Evolutionary conservation across 495 filamentous ascomycete species (phyloP).

Genomic region (Entonaema liquescens): DNA sequence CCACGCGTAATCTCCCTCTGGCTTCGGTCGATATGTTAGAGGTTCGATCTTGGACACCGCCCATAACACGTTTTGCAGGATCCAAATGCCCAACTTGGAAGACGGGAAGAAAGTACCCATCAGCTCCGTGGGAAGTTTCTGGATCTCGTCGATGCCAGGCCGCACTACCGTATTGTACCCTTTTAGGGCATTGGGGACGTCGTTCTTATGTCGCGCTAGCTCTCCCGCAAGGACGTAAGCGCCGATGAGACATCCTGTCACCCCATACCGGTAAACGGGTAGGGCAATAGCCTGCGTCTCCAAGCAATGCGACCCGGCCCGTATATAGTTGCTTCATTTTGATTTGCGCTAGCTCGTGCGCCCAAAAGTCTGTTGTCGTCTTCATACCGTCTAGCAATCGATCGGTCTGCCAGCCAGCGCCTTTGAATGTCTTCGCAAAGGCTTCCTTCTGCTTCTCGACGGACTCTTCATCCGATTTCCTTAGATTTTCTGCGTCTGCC

Average conservation of each 20-base stretch:
- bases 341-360: constrained; percentile 55
- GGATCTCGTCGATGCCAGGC: constrained; percentile 51
- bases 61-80: constrained; percentile 44
- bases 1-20: constrained; percentile 45
- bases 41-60: constrained; percentile 47
- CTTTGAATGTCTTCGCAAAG: constrained; percentile 20
- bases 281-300: constrained; percentile 63
- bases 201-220: constrained; percentile 46
- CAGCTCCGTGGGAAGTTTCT: constrained; percentile 39
- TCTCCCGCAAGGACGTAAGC: constrained; percentile 64
- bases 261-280: constrained; percentile 58
- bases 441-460: constrained; percentile 30
- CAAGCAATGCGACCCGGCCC: constrained; percentile 57
- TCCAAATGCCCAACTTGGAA: constrained; percentile 42
- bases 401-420: constrained; percentile 26
- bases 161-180: constrained; percentile 50
- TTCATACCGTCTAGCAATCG: constrained; percentile 28
- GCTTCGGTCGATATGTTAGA: constrained; percentile 31
- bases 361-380: constrained; percentile 29
- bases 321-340: constrained; percentile 45
- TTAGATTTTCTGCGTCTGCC: constrained; percentile 12
- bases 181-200: constrained; percentile 43
- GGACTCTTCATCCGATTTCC: constrained; percentile 7
- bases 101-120: constrained; percentile 36
- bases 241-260: constrained; percentile 53